Evolutionary conservation across 2,329 filamentous ascomycete genomes (phyloP).

Genomic region (Paracoccidioides lutzii): DNA sequence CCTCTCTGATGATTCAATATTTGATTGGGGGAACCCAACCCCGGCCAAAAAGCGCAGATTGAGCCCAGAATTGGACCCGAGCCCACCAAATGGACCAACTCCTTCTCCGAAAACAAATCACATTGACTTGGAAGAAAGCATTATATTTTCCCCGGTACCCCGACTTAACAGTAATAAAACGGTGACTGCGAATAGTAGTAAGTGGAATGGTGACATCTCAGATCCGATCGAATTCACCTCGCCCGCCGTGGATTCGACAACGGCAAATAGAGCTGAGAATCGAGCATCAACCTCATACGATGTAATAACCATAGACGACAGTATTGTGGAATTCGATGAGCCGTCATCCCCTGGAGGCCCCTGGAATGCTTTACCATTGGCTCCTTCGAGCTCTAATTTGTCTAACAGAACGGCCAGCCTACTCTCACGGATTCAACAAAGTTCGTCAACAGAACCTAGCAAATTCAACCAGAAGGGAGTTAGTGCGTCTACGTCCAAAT

Average conservation of each 20-base stretch:
- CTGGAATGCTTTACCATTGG: constrained; percentile 13
- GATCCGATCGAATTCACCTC: constrained; percentile 35
- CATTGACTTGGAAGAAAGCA: neutral
- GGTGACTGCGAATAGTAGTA: constrained; percentile 5
- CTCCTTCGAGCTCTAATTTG: constrained; percentile 15
- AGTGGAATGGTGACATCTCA: constrained; percentile 17
- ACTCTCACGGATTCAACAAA: constrained; percentile 22
- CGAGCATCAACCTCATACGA: constrained; percentile 12
- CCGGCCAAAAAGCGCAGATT: constrained; percentile 20
- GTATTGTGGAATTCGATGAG: constrained; percentile 12
- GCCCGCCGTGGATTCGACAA: constrained; percentile 20
- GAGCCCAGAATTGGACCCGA: constrained; percentile 12
- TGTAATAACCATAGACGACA: constrained; percentile 27
- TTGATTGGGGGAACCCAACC: constrained; percentile 8
- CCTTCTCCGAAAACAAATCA: neutral
- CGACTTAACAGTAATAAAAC: neutral
- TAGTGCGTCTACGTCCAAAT: constrained; percentile 11
- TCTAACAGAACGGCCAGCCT: constrained; percentile 31
- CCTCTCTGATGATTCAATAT: constrained; percentile 6
- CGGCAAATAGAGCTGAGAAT: neutral
- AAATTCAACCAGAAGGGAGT: constrained; percentile 8
- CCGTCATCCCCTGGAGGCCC: constrained; percentile 14
- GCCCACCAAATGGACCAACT: constrained; percentile 4
- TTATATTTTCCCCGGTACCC: constrained; percentile 1
- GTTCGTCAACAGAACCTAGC: constrained; percentile 3